Conservation (phyloP, 805 yeast species). For the Osmozyma mogii region DNA sequence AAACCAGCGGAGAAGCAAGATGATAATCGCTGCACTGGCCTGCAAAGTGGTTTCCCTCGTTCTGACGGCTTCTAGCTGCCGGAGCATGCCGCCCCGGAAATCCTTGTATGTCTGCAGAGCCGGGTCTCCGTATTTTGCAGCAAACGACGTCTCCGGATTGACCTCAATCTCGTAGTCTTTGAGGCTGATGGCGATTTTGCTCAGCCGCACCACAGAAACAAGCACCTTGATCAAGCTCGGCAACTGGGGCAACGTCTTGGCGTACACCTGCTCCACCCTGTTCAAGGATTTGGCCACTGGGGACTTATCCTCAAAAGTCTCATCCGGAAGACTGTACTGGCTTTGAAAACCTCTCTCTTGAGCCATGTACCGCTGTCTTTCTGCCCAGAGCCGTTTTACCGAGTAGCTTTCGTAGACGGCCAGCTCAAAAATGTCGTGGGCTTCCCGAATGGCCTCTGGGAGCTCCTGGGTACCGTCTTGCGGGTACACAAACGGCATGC, state of each 20-base stretch:
- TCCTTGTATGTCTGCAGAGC: constrained; percentile 2
- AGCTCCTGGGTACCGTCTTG: constrained; percentile 28
- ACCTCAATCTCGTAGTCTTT: constrained; percentile 30
- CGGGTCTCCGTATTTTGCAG: constrained; percentile 9
- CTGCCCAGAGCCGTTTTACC: constrained; percentile 64
- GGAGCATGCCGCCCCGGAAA: constrained; percentile 18
- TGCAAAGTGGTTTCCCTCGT: constrained; percentile 59
- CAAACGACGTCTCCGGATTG: constrained; percentile 23
- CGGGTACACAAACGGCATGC: constrained; percentile 63
- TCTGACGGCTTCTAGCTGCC: constrained; percentile 46
- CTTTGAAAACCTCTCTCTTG: constrained; percentile 54
- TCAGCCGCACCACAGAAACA: constrained; percentile 54
- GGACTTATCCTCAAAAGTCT: constrained; percentile 1
- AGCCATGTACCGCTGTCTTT: constrained; percentile 59
- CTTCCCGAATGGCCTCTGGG: constrained; percentile 76
- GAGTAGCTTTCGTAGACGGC: constrained; percentile 61
- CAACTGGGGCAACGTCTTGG: constrained; percentile 42
- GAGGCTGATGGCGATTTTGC: constrained; percentile 30
- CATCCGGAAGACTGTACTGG: too few relatives aligned
- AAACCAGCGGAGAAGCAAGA: constrained; percentile 64
- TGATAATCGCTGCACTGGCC: constrained; percentile 46
- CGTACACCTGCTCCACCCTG: constrained; percentile 57
- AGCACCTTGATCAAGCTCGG: constrained; percentile 59
- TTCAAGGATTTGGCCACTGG: constrained; percentile 26
- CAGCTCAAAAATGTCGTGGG: constrained; percentile 55